Evolutionary conservation across 495 filamentous ascomycete species (phyloP), one percentile per base, ranked within the genome.

Genomic region (Lichenothelia convexa): DNA sequence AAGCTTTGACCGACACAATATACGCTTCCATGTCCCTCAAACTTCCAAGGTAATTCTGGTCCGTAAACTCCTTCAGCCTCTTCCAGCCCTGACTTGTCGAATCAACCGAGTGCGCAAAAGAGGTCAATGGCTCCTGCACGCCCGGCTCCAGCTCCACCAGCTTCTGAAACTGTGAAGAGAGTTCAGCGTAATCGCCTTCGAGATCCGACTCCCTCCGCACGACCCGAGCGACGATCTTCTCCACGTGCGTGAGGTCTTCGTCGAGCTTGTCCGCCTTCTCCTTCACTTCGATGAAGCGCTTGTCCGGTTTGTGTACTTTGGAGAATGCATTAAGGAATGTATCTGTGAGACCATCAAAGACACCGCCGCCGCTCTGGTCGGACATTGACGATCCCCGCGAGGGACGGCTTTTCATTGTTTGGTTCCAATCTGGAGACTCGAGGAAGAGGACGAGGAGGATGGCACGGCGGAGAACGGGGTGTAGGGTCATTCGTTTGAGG

Each of bases 321-420:
- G 75, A 83, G 48, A 97, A 95, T 32, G 85, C 84, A 55, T 97
- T 97, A 48, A 97, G 77, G 51, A 94, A 89, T n/a, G 75, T 85
- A 52, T 97, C 89, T 15, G 89, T 80, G 46, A 95, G 78, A 36
- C 78, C 81, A 48, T 97, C 89, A 37, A 97, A 85, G 12, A 94
- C 80, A 5, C 83, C 78, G 12, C 61, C 58, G 26, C 49, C 55
- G 12, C 60, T 56, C 23, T 55, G 58, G 11, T 73, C 67, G 3
- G 63, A 62, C 11, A 62, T 53, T 33, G 58, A 64, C 21, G 73
- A 68, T 16, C 62, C 67, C 32, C 83, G 70, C 11, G 66, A 60
- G 2, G 75, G 69, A 18, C 82, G 71, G 47, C 68, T 64, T 27
- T 78, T 73, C 87, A 97, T 93, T 24, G 81, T 84, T 13, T 81